A percentile compares a stretch with the other conserved stretches of the same genome.
Conservation (phyloP, 441 rosid species). For the Gossypium gossypioides region DNA sequence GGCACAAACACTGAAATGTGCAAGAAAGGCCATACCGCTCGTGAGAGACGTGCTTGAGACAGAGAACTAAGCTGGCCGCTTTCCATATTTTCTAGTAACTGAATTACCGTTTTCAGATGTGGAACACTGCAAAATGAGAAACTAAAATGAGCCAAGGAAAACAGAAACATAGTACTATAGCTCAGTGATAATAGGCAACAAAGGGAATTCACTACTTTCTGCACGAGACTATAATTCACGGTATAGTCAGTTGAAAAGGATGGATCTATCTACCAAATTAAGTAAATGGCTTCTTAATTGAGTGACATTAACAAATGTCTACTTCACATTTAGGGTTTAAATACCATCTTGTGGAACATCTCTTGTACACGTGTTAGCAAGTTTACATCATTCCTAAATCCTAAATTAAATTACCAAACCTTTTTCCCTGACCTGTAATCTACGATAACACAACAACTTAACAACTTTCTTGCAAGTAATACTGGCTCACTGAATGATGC, state of each 20-base stretch:
- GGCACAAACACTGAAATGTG: not conserved
- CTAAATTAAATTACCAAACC: not conserved
- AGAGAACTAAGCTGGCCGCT: conserved; percentile 45
- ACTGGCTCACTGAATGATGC: not conserved
- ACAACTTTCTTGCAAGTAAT: not conserved
- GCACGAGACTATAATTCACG: not conserved
- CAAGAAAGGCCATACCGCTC: conserved; percentile 6
- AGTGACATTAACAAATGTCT: conserved; percentile 1
- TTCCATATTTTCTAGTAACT: conserved; percentile 54
- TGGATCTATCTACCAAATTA: not conserved
- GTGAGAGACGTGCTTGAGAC: conserved; percentile 25
- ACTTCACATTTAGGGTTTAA: not conserved
- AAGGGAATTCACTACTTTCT: not conserved
- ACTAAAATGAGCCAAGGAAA: conserved; percentile 6
- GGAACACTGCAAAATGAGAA: conserved; percentile 41
- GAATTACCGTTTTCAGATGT: conserved; percentile 44
- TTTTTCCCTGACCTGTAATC: not conserved
- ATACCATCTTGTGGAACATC: not conserved
- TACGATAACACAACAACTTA: not conserved
- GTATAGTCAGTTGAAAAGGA: not conserved
- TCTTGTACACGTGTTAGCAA: not conserved
- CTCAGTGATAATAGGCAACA: not conserved
- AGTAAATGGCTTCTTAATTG: not conserved
- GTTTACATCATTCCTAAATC: not conserved
- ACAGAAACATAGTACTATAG: not conserved